Evolutionary conservation across 768 basidiomycete genomes (phyloP), one percentile per base, ranked within the genome.

Genomic region (Candolleomyces efflorescens): DNA sequence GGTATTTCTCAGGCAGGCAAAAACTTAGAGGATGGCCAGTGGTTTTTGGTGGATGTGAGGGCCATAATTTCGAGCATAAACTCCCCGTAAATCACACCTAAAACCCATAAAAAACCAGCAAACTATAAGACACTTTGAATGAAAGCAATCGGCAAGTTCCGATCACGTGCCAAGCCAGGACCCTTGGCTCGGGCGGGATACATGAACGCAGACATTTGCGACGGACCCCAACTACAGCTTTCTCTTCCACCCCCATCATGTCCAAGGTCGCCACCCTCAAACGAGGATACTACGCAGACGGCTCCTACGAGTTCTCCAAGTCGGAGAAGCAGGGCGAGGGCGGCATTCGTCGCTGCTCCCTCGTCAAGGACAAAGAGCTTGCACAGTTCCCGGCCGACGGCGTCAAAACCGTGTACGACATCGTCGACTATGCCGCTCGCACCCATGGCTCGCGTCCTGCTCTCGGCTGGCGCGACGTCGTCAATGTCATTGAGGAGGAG

Each of bases 371-470:
- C 62, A 41, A 38, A 17, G 68, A 58, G 9, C 80, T 92, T 20
- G 77, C 89, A 18, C 81, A 78, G 0, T 82, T 76, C 63, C 90
- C 90, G 2, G 73, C 82, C 56, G 87, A 87, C 54, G 92, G 90
- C 43, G 80, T 98, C 57, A 80, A 90, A 62, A 92, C 92, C 26
- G 80, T 94, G 0, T 82, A 84, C 63, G 94, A 98, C 72, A 71
- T 98, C 55, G 69, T 97, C 47, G 69, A 78, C 3, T 89, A 93
- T 63, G 82, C 86, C 11, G 87, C 87, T 0, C 82, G 87, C 17
- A 87, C 83, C 0, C 87, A 93, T 64, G 89, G 90, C 3, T 76
- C 77, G 2, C 85, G 88, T 63, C 79, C 89, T 4, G 92, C 90
- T 0, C 69, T 92, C 6, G 96, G 94, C 0, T 89, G 84, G 79